Evolutionary conservation across 805 yeast species (phyloP), one percentile per base, ranked within the genome.

Genomic region (Kodamaea kakaduensis): DNA sequence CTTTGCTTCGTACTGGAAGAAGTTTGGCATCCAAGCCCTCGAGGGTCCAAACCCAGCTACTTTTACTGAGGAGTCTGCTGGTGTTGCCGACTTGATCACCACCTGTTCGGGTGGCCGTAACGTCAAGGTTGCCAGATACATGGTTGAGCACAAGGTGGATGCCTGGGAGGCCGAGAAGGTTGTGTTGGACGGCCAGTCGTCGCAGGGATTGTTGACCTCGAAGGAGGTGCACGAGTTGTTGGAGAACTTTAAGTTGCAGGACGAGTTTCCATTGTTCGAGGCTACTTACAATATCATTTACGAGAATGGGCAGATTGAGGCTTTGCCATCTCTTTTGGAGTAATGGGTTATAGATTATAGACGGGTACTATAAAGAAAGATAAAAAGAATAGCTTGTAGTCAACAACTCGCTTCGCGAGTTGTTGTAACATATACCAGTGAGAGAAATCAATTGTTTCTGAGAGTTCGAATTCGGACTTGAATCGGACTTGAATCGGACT

Each of bases 21-120:
- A 71, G 50, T 89, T 85, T 67, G 93, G 67, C 14, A 59, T 61
- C 45, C 53, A 49, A 37, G 51, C 61, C 37, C 33, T 41, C 17
- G 31, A 51, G 78, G 79, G 89, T 81, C 78, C 84, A 48, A 65
- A 75, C 42, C 75, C 84, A 19, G 70, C 78, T 40, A 93, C 98
- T 17, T 89, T 89, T 64, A 85, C 95, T 45, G 82, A 81, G 59
- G 97, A 93, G 66, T 76, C 87, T 45, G 96, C 96, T 15, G 98
- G 98, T 66, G 97, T 93, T 38, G 98, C 98, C 24, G 98, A 93
- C 61, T 74, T 93, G 55, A 93, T 93, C 63, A 93, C 98, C 36
- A 88, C 98, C 12, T 93, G 98, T 68, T 77, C 94, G 13, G 97
- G 97, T 56, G 98, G 98, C 56, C 79, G 98, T 70, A 93, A 93